Evolutionary conservation across 169 alveolate genomes (phyloP), one percentile per base, ranked within the genome.

Genomic region (Perkinsus olseni): DNA sequence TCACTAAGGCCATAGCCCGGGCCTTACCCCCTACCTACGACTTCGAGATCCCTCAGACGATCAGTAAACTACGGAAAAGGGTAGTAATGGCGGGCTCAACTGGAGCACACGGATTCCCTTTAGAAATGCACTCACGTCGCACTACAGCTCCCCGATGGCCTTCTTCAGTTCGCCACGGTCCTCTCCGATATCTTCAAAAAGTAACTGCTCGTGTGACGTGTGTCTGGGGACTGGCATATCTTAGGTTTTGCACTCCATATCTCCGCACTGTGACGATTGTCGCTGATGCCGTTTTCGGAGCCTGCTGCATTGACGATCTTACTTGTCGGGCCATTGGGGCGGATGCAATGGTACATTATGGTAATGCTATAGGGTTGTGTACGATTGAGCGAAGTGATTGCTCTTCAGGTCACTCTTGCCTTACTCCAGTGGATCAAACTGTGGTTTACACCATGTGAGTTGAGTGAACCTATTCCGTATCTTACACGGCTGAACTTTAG

Each of bases 231-330:
- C 17, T 1, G 38, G n/a, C 0, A 37, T 8, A 6, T 1, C 38
- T 13, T 24, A 36, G 93, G 74, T 28, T 92, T 10, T 38, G 74
- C 92, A 39, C 94, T 38, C 82, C 82, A 13, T 62, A 62, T 62
- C 34, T 62, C 37, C 82, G 34, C 37, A 62, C 82, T 36, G 95
- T 94, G 48, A 92, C 95, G 0, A 92, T 96, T 20, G 93, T 97
- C 95, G 99, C 99, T 6, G 99, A 99, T 95, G 99, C 98, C 0
- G 98, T 99, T 3, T 99, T 98, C 97, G 99, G 99, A 31, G 99
- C 99, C 31, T 99, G 99, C 95, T 99, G 99, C 95, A 97, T 99
- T 51, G 99, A 99, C 96, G 99, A 99, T 96, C 95, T 98, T 91
- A 98, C 99, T 45, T 95, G 96, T 20, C 38, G 74, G 17, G 99